Conservation (phyloP, 345 rosid species). For the Syzygium jambos region DNA sequence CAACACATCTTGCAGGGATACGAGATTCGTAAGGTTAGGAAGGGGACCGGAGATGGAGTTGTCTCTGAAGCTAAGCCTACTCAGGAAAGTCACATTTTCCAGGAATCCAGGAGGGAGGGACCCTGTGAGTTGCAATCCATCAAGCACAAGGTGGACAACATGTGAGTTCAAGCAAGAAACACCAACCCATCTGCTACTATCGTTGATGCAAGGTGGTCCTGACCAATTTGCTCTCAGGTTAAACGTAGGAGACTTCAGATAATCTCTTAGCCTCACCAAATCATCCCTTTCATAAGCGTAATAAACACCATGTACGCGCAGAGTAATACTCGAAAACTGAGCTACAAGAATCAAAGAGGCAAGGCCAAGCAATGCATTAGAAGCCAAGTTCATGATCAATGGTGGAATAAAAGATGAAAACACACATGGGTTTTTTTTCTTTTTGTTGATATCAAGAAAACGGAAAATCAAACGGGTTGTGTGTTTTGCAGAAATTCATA, state of each 20-base stretch:
- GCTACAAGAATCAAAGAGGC: background rate
- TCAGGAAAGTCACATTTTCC: constrained; percentile 27
- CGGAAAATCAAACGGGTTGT: background rate
- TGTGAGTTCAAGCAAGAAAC: constrained; percentile 30
- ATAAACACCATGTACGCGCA: background rate
- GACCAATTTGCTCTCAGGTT: constrained; percentile 34
- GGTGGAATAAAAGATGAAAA: background rate
- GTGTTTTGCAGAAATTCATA: background rate
- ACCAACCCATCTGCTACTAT: constrained; percentile 36
- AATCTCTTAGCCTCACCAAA: constrained; percentile 32
- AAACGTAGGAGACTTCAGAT: constrained; percentile 10
- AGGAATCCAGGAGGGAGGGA: constrained; percentile 31
- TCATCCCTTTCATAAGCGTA: constrained; percentile 27
- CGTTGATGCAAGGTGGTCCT: constrained; percentile 37
- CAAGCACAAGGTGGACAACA: constrained; percentile 33
- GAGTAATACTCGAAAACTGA: background rate
- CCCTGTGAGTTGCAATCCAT: constrained; percentile 30
- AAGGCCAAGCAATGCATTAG: background rate
- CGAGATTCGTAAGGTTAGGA: constrained; percentile 27
- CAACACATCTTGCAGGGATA: constrained; percentile 13
- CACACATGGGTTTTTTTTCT: background rate
- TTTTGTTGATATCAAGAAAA: background rate
- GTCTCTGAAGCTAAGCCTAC: constrained; percentile 28
- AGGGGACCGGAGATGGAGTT: constrained; percentile 29
- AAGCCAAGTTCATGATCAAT: constrained; percentile 6